Base-by-base conservation (phyloP, 352 stramenopile genomes). In the Phytopythium montanum region DNA sequence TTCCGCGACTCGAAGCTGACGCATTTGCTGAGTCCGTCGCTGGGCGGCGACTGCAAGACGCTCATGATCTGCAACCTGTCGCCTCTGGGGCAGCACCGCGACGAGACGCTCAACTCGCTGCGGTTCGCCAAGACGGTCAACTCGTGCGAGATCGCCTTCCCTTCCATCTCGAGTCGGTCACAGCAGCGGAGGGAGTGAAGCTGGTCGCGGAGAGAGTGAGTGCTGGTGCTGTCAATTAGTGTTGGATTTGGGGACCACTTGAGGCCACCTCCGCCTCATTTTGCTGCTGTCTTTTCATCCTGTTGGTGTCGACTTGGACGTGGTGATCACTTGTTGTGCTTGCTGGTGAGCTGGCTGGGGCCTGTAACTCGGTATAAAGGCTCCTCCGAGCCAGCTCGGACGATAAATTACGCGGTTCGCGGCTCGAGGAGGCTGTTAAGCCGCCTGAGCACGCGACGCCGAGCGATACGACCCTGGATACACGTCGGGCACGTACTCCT, bases 11-110 rank as follows among this genome's bases (percentile, higher is more conserved):
- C 86, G 8, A 96, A 96, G 70, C 69, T 96, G 55, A 97, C 88
- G 31, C 80, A 93, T 56, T 82, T 97, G 28, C 51, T 97, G 29
- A 90, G 90, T 58, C 83, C 87, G 4, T 92, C 82, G 4, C 80
- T 96, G 4, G 87, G 87, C 26, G 84, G 83, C 48, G 87, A 96
- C 51, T 94, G 86, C 70, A 94, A 95, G 65, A 94, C 87, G 23
- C 75, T 96, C 38, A 96, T 97, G 88, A 97, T 97, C 54, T 95
- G 85, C 65, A 96, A 94, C 51, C 64, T 97, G 34, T 96, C 86
- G 34, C 88, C 88, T 10, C 64, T 94, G 18, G 59, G 60, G 1
- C 68, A 84, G 52, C 80, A 95, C 44, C 81, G 85, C 13, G 80
- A 95, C 52, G 88, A 96, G 60, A 92, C 81, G 38, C 72, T 95